Evolutionary conservation across 2,329 filamentous ascomycete species (phyloP).

Genomic region (Botrytis fragariae): DNA sequence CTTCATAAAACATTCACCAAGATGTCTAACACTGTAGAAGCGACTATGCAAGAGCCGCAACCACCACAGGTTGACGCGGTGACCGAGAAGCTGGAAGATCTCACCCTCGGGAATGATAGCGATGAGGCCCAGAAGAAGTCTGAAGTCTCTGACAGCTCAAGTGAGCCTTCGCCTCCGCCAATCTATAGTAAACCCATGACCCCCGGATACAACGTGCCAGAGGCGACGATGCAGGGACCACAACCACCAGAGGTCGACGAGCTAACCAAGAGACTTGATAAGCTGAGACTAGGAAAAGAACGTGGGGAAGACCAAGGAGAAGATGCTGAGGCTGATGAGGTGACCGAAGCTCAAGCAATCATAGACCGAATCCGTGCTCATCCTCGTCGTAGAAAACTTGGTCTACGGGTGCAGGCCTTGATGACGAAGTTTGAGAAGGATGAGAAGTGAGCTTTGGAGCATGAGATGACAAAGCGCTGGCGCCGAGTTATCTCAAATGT

Average conservation of each 20-base stretch:
- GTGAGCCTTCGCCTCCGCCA: neutral
- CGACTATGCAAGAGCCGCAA: neutral
- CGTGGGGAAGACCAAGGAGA: neutral
- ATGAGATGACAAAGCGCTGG: neutral
- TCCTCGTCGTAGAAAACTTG: neutral
- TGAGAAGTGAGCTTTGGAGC: neutral
- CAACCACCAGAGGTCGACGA: neutral
- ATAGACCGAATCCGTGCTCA: neutral
- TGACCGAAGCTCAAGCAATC: neutral
- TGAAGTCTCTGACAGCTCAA: neutral
- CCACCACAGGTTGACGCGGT: neutral
- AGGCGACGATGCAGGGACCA: neutral
- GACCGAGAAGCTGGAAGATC: neutral
- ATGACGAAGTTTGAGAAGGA: neutral
- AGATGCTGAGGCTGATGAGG: neutral
- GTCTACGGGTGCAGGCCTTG: neutral
- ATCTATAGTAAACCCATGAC: neutral
- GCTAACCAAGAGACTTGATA: neutral
- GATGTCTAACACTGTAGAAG: neutral
- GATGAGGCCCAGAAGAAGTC: neutral
- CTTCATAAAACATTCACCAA: neutral
- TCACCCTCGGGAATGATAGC: neutral
- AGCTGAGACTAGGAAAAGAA: neutral
- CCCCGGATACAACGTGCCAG: neutral
- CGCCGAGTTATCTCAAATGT: neutral